Conservation (phyloP, 2,329 filamentous ascomycete species). For the Magnaporthiopsis incrustans region DNA sequence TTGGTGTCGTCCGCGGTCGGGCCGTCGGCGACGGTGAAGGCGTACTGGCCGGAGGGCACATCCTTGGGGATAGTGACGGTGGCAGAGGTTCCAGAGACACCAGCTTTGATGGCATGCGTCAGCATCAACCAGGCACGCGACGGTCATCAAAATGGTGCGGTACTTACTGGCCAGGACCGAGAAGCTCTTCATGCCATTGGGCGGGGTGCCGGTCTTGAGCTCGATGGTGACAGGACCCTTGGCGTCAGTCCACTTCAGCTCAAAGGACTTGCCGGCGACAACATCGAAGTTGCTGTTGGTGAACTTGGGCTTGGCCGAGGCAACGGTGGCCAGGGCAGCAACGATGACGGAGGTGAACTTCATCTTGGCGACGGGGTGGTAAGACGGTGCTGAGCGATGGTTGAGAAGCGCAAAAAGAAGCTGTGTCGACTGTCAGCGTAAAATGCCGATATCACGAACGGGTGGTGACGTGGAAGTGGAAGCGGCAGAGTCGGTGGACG, state of each 20-base stretch:
- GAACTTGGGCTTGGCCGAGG: conserved; percentile 20
- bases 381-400: conserved; percentile 12
- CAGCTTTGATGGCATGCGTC: conserved; percentile 20
- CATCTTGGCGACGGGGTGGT: conserved; percentile 27
- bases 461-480: neutral
- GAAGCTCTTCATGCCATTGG: conserved; percentile 26
- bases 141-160: neutral
- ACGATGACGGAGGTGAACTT: conserved; percentile 27
- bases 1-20: conserved; percentile 24
- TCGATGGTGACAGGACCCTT: conserved; percentile 32
- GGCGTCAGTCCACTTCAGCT: conserved; percentile 33
- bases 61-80: conserved; percentile 28
- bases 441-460: neutral
- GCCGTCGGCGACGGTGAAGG: conserved; percentile 35
- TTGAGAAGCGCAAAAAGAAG: conserved; percentile 2
- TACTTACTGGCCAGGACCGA: conserved; percentile 28
- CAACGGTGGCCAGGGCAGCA: conserved; percentile 26
- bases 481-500: neutral
- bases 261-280: conserved; percentile 30
- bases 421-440: conserved; percentile 8
- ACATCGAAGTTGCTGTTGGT: conserved; percentile 24
- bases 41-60: conserved; percentile 32
- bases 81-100: conserved; percentile 25
- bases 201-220: conserved; percentile 28
- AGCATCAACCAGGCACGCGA: neutral